phyloP scores from a whole-genome alignment of 495 filamentous ascomycete genomes.

The Aspergillus haitiensis region DNA sequence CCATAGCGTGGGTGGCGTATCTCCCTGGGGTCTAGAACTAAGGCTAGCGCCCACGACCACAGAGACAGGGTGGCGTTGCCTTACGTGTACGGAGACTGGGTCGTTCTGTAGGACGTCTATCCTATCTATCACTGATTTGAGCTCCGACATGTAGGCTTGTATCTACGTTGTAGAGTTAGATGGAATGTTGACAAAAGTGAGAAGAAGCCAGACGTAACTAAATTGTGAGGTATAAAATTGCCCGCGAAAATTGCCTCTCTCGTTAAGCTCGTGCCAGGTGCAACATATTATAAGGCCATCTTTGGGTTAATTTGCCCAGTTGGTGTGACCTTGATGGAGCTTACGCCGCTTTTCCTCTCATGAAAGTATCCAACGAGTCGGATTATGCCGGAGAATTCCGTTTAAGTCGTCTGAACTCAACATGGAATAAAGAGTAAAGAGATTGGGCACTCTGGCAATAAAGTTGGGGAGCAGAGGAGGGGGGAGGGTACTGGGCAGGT shows the following conservation, averaged over 20 bases:
- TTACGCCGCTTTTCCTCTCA: not conserved
- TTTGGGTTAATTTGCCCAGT: not conserved
- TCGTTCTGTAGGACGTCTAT: constrained; percentile 8
- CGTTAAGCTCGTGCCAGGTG: not conserved
- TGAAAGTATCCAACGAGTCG: not conserved
- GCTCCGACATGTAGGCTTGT: not conserved
- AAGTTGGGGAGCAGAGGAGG: no score
- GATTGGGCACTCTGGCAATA: no score
- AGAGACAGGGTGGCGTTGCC: not conserved
- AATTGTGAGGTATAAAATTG: not conserved
- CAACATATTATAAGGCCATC: constrained; percentile 5
- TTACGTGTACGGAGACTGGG: not conserved
- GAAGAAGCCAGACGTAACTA: not conserved
- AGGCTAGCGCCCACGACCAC: not conserved
- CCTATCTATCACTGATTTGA: not conserved
- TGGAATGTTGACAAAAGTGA: not conserved
- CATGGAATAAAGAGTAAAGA: no score
- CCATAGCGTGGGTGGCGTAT: constrained; percentile 26
- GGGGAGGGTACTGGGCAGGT: no score
- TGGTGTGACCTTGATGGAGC: not conserved
- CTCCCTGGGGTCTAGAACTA: constrained; percentile 4
- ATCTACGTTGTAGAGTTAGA: not conserved
- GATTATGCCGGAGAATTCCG: no score
- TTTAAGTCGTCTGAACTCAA: no score
- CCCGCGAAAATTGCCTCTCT: no score